These are phyloP conservation scores for Fragilariopsis cylindrus DNA, from an alignment of 108 stramenopile genomes.

Conservation along the genomic window DNA sequence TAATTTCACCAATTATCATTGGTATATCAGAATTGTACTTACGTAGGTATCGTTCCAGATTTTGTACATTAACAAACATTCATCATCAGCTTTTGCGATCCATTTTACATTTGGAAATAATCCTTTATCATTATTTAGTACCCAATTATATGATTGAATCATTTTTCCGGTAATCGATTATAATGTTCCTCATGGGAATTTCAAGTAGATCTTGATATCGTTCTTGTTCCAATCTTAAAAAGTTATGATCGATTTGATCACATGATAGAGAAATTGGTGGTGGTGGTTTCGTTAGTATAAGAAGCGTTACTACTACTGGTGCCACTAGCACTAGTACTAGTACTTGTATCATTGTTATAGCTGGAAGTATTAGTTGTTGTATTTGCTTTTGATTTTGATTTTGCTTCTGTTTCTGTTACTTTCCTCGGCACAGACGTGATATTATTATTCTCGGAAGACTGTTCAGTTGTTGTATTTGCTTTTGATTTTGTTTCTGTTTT, in stretches of 20 bases:
- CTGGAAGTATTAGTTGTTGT: constrained; percentile 1
- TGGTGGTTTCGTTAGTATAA: neutral
- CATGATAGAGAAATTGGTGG: neutral
- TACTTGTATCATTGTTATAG: too few relatives aligned
- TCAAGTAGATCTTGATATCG: constrained; percentile 38
- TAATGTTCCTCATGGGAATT: constrained; percentile 39
- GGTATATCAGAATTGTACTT: constrained; percentile 38
- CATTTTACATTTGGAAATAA: constrained; percentile 29
- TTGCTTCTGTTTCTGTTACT: neutral
- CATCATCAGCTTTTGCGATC: constrained; percentile 59
- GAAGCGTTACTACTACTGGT: neutral
- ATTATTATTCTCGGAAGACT: too few relatives aligned
- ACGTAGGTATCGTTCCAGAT: constrained; percentile 20
- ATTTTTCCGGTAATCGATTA: constrained; percentile 41
- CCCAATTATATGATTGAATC: constrained; percentile 36
- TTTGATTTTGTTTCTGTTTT: neutral
- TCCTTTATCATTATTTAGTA: neutral
- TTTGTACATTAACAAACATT: constrained; percentile 33
- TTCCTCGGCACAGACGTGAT: too few relatives aligned
- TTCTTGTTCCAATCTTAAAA: constrained; percentile 17
- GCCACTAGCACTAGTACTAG: neutral
- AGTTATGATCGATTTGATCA: neutral
- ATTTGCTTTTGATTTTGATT: neutral
- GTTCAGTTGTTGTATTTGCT: too few relatives aligned
- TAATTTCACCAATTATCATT: constrained; percentile 45